Base-by-base conservation (phyloP, 495 filamentous ascomycete species). In the Penicillium goetzii region DNA sequence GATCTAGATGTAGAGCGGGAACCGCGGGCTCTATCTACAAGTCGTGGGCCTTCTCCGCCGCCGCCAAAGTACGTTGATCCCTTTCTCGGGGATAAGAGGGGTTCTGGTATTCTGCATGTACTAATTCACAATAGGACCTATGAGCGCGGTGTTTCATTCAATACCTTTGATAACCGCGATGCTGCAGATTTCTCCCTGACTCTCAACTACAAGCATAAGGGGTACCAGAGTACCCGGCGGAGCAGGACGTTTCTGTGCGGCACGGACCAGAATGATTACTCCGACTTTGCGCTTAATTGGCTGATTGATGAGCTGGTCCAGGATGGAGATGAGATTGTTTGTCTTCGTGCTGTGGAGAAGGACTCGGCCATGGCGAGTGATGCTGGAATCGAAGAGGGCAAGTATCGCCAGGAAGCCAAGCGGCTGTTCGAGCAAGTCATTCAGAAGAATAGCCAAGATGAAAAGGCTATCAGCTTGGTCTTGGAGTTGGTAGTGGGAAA, bases 241-340 rank as follows among this genome's bases (percentile, higher is more conserved):
- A 96, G 92, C 11, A 86, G 94, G 43, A 97, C 93, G 2, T 97
- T 97, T 72, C 86, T 98, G 68, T 94, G 93, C 57, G 95, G 95
- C 2, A 92, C 92, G 33, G 95, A 99, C 74, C 90, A 96, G 72
- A 95, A 98, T 68, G 88, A 92, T 60, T 98, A 98, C 77, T 97
- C 94, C 21, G 93, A 97, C 53, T 96, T 92, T 78, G 95, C 95
- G 10, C 82, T 99, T 14, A 88, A 96, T 72, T 99, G 93, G 92
- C 83, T 97, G 52, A 85, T 99, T 30, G 92, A 96, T 70, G 93
- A 97, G 71, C 81, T 98, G 64, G 93, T 97, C 23, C 94, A 97
- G 68, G 95, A 98, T 74, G 95, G 96, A 12, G 95, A 99, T 71
- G 92, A 98, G 76, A 91, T 99, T 56, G 89, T 99, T 36, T 99